Evolutionary conservation across 1,284 basidiomycete genomes (phyloP).

Genomic region (Rugosomyces carneus): DNA sequence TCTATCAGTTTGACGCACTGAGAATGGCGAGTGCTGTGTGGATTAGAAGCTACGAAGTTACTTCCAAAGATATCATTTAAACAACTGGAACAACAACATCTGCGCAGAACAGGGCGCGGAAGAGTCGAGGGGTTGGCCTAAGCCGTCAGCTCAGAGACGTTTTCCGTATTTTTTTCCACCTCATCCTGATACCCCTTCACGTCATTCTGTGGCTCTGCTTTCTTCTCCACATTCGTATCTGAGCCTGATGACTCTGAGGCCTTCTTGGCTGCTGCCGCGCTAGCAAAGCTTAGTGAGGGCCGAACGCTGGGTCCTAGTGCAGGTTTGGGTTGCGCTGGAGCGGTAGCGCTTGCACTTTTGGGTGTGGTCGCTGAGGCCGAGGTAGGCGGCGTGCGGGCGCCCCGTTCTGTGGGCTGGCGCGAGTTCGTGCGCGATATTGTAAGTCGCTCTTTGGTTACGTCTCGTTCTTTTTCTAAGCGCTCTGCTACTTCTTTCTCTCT

Average conservation of each 20-base stretch:
- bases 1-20: too few species aligned
- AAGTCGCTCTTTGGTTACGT: conserved; percentile 48
- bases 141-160: conserved; percentile 17
- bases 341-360: conserved; percentile 22
- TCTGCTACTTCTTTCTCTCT: conserved; percentile 73
- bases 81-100: not conserved
- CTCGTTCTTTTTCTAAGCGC: conserved; percentile 62
- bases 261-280: conserved; percentile 44
- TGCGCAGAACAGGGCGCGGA: conserved; percentile 3
- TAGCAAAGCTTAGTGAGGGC: conserved; percentile 67
- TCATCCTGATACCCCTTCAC: conserved; percentile 13
- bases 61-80: not conserved
- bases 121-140: conserved; percentile 2
- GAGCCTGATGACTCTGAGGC: conserved; percentile 9
- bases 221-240: conserved; percentile 11
- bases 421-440: conserved; percentile 70
- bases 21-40: too few species aligned
- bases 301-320: conserved; percentile 42
- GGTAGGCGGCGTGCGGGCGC: conserved; percentile 32
- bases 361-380: conserved; percentile 27
- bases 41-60: too few species aligned
- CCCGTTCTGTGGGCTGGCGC: conserved; percentile 53
- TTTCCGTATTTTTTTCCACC: conserved; percentile 17
- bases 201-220: conserved; percentile 12
- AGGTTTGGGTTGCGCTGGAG: conserved; percentile 14